A percentile compares a stretch with the other conserved stretches of the same genome.
phyloP scores from a whole-genome alignment of 768 basidiomycete genomes.

The Termitomyces sp. region DNA sequence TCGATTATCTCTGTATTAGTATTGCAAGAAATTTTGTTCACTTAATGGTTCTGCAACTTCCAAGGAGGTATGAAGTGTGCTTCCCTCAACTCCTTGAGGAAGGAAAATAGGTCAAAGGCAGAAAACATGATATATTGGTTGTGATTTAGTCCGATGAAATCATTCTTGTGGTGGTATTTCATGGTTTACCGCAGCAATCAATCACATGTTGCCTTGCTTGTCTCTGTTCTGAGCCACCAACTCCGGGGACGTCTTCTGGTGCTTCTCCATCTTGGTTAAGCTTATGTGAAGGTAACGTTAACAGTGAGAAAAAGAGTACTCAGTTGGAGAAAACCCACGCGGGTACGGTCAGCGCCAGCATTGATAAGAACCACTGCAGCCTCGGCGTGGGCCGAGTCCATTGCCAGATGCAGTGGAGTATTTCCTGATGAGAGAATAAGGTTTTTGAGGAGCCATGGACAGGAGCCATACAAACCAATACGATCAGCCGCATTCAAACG shows the following conservation, averaged over 20 bases:
- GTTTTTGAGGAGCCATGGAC: conserved; percentile 5
- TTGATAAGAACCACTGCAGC: conserved; percentile 89
- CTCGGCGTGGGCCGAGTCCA: conserved; percentile 94
- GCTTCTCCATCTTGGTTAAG: conserved; percentile 78
- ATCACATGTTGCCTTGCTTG: conserved; percentile 73
- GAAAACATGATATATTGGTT: neutral
- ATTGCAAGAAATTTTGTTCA: neutral
- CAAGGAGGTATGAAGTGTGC: no score
- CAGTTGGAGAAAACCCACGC: conserved; percentile 47
- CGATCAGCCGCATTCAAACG: conserved; percentile 85
- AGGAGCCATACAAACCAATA: conserved; percentile 43
- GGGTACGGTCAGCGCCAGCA: conserved; percentile 88
- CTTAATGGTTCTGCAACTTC: neutral
- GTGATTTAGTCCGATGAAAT: neutral
- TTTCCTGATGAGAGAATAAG: conserved; percentile 53
- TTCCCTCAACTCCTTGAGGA: neutral
- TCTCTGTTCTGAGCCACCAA: conserved; percentile 87
- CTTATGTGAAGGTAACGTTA: conserved; percentile 34
- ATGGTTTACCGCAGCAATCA: conserved; percentile 62
- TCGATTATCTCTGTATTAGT: neutral
- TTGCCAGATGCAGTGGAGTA: conserved; percentile 93
- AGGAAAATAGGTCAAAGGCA: neutral
- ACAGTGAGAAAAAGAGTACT: conserved; percentile 10
- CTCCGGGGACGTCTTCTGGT: conserved; percentile 87
- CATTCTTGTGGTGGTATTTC: conserved; percentile 5